Evolutionary conservation across 2,329 filamentous ascomycete genomes (phyloP).

Genomic region (Leptographium radiaticola): DNA sequence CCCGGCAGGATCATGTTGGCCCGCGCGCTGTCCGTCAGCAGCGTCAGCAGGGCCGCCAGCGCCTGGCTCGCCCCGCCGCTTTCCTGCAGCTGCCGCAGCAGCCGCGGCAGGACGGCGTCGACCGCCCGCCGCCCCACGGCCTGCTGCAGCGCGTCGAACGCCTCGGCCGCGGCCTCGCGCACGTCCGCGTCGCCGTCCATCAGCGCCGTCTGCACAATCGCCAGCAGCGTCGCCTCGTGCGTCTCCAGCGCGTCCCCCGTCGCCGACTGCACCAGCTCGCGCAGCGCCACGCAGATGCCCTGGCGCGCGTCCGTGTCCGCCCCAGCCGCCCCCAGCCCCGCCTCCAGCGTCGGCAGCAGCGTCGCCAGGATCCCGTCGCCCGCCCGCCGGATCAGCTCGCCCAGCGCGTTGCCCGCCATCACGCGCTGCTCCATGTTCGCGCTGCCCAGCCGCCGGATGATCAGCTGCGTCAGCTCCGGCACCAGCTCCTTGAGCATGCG

Average conservation of each 20-base stretch:
- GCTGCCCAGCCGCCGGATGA: slow-evolving; percentile 86
- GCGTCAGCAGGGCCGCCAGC: slow-evolving; percentile 77
- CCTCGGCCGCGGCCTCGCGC: slow-evolving; percentile 88
- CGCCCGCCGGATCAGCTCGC: slow-evolving; percentile 92
- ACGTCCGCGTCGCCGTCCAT: slow-evolving; percentile 85
- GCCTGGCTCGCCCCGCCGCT: slow-evolving; percentile 74
- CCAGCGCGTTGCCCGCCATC: slow-evolving; percentile 92
- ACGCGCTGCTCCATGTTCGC: slow-evolving; percentile 98
- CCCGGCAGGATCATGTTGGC: slow-evolving; percentile 96
- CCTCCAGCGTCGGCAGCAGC: slow-evolving; percentile 80
- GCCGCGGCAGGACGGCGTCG: slow-evolving; percentile 85
- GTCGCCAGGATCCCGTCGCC: slow-evolving; percentile 85
- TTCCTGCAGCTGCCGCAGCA: slow-evolving; percentile 77
- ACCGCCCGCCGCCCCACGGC: slow-evolving; percentile 89
- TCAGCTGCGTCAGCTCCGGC: slow-evolving; percentile 84
- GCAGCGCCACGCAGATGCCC: slow-evolving; percentile 91
- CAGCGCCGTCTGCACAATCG: slow-evolving; percentile 82
- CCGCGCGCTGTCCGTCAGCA: slow-evolving; percentile 83
- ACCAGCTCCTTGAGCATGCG: slow-evolving; percentile 90
- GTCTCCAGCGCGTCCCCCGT: slow-evolving; percentile 81
- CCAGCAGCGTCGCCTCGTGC: slow-evolving; percentile 89
- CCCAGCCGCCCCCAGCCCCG: slow-evolving; percentile 66
- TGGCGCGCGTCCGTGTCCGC: slow-evolving; percentile 89
- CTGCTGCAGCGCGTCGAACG: slow-evolving; percentile 89
- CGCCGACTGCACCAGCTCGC: slow-evolving; percentile 83